These are phyloP conservation scores for Acanthamoeba rhysodes DNA, from an alignment of 208 protist species.

Conservation along the genomic window DNA sequence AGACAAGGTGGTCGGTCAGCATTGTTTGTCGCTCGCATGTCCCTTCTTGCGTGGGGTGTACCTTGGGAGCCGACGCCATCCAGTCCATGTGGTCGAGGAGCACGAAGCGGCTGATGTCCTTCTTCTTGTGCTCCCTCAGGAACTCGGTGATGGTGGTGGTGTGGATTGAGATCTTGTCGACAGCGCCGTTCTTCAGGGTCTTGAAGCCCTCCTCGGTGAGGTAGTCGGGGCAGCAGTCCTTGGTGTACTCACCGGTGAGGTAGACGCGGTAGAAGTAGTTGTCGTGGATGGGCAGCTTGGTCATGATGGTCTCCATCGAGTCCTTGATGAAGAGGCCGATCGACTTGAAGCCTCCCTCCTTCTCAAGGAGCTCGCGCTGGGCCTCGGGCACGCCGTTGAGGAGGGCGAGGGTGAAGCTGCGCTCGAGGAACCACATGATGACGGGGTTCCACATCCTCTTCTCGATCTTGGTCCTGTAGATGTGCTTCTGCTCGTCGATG, in stretches of 20 bases:
- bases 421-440: conserved; percentile 74
- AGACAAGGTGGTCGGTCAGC: too few relatives aligned
- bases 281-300: conserved; percentile 72
- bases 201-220: conserved; percentile 72
- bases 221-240: conserved; percentile 79
- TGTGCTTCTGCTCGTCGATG: conserved; percentile 70
- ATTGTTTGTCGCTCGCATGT: too few relatives aligned
- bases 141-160: conserved; percentile 77
- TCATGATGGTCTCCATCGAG: conserved; percentile 70
- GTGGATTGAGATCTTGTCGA: conserved; percentile 79
- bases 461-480: conserved; percentile 71
- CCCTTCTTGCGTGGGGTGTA: background rate
- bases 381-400: conserved; percentile 71
- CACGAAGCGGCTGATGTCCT: conserved; percentile 74
- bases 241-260: conserved; percentile 76
- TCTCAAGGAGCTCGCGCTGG: conserved; percentile 63
- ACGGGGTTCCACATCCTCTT: conserved; percentile 74
- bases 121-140: conserved; percentile 61
- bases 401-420: conserved; percentile 60
- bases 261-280: conserved; percentile 80
- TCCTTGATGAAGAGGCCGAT: conserved; percentile 75
- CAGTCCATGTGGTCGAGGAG: conserved; percentile 77
- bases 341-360: conserved; percentile 68
- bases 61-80: conserved; percentile 71
- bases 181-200: conserved; percentile 66